These are phyloP conservation scores for Herpetospermum pedunculosum DNA, from an alignment of 306 rosid genomes.

Conservation along the genomic window DNA sequence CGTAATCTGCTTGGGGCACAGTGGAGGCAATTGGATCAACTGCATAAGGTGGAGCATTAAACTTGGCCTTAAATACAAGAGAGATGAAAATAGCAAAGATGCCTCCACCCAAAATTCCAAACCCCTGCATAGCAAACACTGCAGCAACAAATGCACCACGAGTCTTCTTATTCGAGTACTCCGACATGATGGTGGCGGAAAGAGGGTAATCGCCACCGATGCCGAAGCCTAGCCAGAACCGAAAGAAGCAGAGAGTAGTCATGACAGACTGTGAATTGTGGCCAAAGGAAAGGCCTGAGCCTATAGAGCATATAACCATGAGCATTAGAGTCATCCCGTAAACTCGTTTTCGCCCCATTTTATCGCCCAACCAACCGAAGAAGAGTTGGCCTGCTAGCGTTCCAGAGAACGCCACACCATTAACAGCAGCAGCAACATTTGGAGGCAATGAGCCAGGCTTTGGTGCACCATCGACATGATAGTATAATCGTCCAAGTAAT, in stretches of 20 bases:
- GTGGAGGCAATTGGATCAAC: slow-evolving; percentile 32
- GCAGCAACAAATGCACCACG: slow-evolving; percentile 71
- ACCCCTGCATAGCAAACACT: slow-evolving; percentile 80
- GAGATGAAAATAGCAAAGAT: slow-evolving; percentile 40
- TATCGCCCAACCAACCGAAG: slow-evolving; percentile 86
- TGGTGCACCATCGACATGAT: slow-evolving; percentile 39
- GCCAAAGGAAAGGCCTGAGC: slow-evolving; percentile 65
- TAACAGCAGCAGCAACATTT: slow-evolving; percentile 51
- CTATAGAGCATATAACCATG: slow-evolving; percentile 55
- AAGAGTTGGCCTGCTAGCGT: slow-evolving; percentile 62
- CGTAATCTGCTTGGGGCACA: slow-evolving; percentile 50
- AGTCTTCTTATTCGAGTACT: slow-evolving; percentile 63
- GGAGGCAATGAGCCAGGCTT: slow-evolving; percentile 70
- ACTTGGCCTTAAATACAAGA: slow-evolving; percentile 24
- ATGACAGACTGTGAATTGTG: slow-evolving; percentile 37
- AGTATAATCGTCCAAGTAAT: slow-evolving; percentile 65
- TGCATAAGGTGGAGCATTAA: slow-evolving; percentile 30
- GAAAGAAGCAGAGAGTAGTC: slow-evolving; percentile 57
- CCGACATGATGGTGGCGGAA: slow-evolving; percentile 77
- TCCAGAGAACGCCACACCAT: slow-evolving; percentile 62
- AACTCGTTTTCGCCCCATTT: slow-evolving; percentile 53
- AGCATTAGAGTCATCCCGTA: slow-evolving; percentile 64
- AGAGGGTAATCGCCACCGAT: slow-evolving; percentile 83
- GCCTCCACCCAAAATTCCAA: slow-evolving; percentile 68
- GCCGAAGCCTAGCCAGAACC: slow-evolving; percentile 79